Percentiles rank a stretch among this genome's conserved stretches.
phyloP scores from a whole-genome alignment of 352 stramenopile species.

The Thalassiosira exigua region DNA sequence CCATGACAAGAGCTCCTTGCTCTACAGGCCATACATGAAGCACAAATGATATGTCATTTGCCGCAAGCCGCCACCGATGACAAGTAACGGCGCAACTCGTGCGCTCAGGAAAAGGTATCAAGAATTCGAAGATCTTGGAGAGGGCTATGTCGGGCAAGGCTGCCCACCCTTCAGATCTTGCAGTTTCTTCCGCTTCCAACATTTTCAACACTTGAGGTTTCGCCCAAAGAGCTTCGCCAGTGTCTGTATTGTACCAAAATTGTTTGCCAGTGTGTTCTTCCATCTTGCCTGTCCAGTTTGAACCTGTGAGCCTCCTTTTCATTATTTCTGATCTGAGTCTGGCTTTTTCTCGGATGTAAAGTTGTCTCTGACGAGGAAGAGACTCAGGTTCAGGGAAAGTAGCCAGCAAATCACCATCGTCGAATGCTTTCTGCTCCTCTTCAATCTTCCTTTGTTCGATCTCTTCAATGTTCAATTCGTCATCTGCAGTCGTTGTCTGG shows the following conservation, averaged over 20 bases:
- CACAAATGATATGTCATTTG: conserved; percentile 78
- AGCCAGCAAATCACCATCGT: conserved; percentile 82
- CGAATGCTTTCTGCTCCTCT: conserved; percentile 82
- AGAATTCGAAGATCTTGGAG: conserved; percentile 88
- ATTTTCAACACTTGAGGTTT: conserved; percentile 89
- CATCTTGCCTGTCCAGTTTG: conserved; percentile 76
- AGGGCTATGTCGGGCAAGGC: conserved; percentile 87
- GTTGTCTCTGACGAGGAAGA: conserved; percentile 79
- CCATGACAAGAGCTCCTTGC: conserved; percentile 73
- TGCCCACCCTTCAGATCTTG: conserved; percentile 84
- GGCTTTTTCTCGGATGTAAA: conserved; percentile 84
- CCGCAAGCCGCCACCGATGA: conserved; percentile 76
- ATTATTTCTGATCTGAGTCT: conserved; percentile 80
- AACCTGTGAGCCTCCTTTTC: conserved; percentile 77
- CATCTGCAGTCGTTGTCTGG: conserved; percentile 68
- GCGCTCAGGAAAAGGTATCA: conserved; percentile 84
- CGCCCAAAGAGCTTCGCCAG: conserved; percentile 93
- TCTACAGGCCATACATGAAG: conserved; percentile 83
- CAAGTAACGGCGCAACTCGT: conserved; percentile 72
- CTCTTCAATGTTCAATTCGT: conserved; percentile 79
- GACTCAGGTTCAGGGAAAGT: conserved; percentile 73
- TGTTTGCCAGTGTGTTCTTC: conserved; percentile 71
- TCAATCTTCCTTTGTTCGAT: conserved; percentile 80
- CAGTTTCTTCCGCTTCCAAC: conserved; percentile 87
- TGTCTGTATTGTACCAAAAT: conserved; percentile 95